Evolutionary conservation across 805 yeast genomes (phyloP), one percentile per base, ranked within the genome.

Genomic region (Candida suzukii): DNA sequence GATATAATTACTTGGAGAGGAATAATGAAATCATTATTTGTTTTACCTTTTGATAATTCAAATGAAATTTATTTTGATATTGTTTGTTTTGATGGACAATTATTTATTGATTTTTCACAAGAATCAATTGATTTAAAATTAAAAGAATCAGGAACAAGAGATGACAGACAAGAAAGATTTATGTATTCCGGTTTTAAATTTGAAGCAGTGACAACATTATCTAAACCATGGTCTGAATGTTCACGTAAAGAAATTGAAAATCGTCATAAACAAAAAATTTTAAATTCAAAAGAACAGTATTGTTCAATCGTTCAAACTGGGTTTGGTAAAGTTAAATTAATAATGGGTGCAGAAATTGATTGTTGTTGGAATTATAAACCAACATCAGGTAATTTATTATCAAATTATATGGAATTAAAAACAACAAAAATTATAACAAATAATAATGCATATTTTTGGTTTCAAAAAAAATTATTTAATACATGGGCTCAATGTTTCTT

Each of bases 401-500:
- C 71, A 4, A 95, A 87, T 60, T 93, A 93, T 57, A 81, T 82
- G 8, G 97, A 93, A 59, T 67, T 93, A 48, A 91, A 90, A 55
- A 86, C 96, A 1, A 64, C 83, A 2, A 66, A 73, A 35, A 66
- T 71, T 6, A 69, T 91, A 0, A 68, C 66, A 19, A 67, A 74
- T 17, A 76, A 78, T 5, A 68, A 71, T 14, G 81, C 81, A 30
- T 78, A 83, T 14, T 68, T 68, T 30, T 70, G 57, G 17, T 88
- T 91, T 56, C 96, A 91, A 56, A 72, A 70, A 41, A 88, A 88
- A 61, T 64, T 93, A 35, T 76, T 83, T 57, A 74, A 69, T 46
- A 73, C 95, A 0, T 93, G 99, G 99, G 87, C 95, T 2, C 98
- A 88, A 64, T 83, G 95, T 47, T 93, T 88, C 59, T 66, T 93